Conservation (phyloP, 2,329 filamentous ascomycete genomes). For the Trichoderma afroharzianum region DNA sequence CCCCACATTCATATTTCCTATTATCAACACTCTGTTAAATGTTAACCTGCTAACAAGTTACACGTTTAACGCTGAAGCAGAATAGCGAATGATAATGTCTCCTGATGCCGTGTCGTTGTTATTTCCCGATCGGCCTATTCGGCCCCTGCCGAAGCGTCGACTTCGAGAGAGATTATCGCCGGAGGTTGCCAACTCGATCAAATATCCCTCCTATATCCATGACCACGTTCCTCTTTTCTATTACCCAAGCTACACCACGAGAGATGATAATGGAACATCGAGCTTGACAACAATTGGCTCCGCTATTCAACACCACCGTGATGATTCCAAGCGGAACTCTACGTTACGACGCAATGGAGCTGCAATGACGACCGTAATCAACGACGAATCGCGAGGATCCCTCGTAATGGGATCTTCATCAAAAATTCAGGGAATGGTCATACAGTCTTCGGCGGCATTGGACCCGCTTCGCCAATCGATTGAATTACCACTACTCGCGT, state of each 20-base stretch:
- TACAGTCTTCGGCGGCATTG: slow-evolving; percentile 41
- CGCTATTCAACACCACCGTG: slow-evolving; percentile 21
- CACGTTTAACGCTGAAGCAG: background rate
- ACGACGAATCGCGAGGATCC: slow-evolving; percentile 47
- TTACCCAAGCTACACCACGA: slow-evolving; percentile 51
- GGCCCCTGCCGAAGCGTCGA: slow-evolving; percentile 83
- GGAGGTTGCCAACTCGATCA: slow-evolving; percentile 76
- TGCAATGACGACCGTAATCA: slow-evolving; percentile 52
- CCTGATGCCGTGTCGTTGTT: slow-evolving; percentile 74
- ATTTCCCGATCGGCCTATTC: slow-evolving; percentile 87
- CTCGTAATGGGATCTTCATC: slow-evolving; percentile 45
- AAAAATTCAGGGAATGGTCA: slow-evolving; percentile 42
- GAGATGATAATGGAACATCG: slow-evolving; percentile 38
- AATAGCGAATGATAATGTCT: slow-evolving; percentile 44
- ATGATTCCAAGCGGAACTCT: slow-evolving; percentile 24
- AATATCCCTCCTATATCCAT: slow-evolving; percentile 74
- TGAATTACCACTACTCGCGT: slow-evolving; percentile 57
- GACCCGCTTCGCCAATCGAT: slow-evolving; percentile 42
- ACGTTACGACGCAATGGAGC: slow-evolving; percentile 24
- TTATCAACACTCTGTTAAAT: background rate
- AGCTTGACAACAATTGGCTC: background rate
- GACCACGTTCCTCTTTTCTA: slow-evolving; percentile 70
- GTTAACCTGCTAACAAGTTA: background rate
- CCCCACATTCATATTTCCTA: background rate
- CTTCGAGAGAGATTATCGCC: slow-evolving; percentile 84